Percentiles rank a stretch among this genome's conserved stretches.
phyloP scores from a whole-genome alignment of 305 asterid genomes.

The Fraxinus latifolia region DNA sequence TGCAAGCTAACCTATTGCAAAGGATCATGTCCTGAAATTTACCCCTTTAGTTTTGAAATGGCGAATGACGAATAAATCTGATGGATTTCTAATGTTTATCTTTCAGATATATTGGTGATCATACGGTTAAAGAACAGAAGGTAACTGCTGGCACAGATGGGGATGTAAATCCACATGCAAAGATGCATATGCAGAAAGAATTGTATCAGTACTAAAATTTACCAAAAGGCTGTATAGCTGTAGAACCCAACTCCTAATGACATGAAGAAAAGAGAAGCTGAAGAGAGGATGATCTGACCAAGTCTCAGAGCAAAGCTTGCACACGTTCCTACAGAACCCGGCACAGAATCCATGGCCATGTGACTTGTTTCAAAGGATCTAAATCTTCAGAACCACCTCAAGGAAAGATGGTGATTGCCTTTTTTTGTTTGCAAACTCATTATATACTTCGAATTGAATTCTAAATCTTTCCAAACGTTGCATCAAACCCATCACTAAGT shows the following conservation, averaged over 20 bases:
- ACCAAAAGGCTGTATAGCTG: constrained; percentile 76
- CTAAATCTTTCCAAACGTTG: not conserved
- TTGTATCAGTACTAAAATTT: not conserved
- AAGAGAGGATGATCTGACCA: constrained; percentile 57
- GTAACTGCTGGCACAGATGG: not conserved
- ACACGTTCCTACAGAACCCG: constrained; percentile 62
- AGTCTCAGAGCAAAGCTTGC: constrained; percentile 56
- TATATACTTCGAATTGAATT: not conserved
- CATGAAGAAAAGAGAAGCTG: constrained; percentile 68
- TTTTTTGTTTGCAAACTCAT: not conserved
- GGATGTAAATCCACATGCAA: not conserved
- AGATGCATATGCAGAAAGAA: not conserved
- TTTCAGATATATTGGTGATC: not conserved
- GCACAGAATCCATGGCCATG: constrained; percentile 38
- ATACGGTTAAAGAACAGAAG: not conserved
- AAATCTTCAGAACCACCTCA: not conserved
- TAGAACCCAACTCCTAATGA: constrained; percentile 64
- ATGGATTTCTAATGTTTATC: not conserved
- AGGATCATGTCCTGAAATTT: not conserved
- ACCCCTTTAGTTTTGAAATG: not conserved
- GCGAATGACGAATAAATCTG: not conserved
- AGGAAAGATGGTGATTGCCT: not conserved
- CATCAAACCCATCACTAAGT: not conserved
- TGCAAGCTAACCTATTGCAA: not conserved
- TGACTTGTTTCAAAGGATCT: constrained; percentile 5